phyloP scores from a whole-genome alignment of 768 basidiomycete species.

The Lentinula guzmanii region DNA sequence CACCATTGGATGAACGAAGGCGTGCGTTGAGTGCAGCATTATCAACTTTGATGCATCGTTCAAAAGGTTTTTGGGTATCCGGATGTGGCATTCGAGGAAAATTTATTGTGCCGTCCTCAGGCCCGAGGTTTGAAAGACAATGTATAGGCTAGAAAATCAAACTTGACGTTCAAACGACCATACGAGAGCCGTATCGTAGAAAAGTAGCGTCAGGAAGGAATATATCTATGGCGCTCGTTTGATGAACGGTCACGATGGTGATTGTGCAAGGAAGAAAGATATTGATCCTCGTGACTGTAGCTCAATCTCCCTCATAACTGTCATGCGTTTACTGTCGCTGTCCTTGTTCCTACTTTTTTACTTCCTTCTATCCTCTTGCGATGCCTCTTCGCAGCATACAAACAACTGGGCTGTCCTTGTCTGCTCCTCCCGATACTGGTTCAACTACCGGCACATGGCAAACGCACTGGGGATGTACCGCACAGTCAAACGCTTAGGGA shows the following conservation, averaged over 20 bases:
- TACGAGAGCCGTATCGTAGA: too few relatives aligned
- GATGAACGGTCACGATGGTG: too few relatives aligned
- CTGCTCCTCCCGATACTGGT: slow-evolving; percentile 93
- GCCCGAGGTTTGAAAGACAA: too few relatives aligned
- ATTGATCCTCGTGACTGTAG: too few relatives aligned
- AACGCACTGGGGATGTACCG: slow-evolving; percentile 99
- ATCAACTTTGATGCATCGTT: not conserved
- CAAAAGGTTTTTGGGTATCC: not conserved
- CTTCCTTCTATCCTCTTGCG: not conserved
- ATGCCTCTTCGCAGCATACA: slow-evolving; percentile 52
- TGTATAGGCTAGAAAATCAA: too few relatives aligned
- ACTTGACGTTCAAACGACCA: too few relatives aligned
- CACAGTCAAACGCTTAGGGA: slow-evolving; percentile 95
- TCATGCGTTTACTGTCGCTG: not conserved
- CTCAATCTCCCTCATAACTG: too few relatives aligned
- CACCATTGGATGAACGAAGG: not conserved
- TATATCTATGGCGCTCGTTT: too few relatives aligned
- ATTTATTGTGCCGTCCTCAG: too few relatives aligned
- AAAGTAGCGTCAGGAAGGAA: too few relatives aligned
- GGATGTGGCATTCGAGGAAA: not conserved
- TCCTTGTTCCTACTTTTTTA: not conserved
- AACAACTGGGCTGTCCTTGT: slow-evolving; percentile 99
- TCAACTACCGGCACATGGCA: slow-evolving; percentile 98
- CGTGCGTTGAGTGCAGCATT: not conserved
- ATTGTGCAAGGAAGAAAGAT: too few relatives aligned